Evolutionary conservation across 768 basidiomycete genomes (phyloP), one percentile per base, ranked within the genome.

Genomic region (Termitomyces sp.): DNA sequence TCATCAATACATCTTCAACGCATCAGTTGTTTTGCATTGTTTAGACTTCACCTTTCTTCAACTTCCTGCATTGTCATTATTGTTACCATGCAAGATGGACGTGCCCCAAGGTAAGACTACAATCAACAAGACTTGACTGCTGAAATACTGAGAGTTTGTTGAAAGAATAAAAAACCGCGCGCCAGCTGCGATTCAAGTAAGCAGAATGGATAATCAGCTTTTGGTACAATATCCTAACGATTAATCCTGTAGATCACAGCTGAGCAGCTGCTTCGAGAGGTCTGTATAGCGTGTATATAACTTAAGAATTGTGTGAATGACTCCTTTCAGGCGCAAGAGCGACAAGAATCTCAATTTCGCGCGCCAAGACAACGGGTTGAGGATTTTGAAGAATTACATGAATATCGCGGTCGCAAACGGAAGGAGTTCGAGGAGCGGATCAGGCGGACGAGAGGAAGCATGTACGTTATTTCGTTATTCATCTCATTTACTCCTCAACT

Each of bases 201-300:
- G 83, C 71, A 54, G 58, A 55, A 33, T 44, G 44, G 63, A 50
- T n/a, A n/a, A n/a, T 54, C 37, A 45, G 36, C 15, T 27, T 16
- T 33, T 11, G 53, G 22, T 24, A 27, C 41, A 46, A 9, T 36
- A 4, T 37, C 46, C 42, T 58, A 34, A 58, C 48, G 57, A 52
- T 60, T 63, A 61, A 55, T 50, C 61, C 52, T 48, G 49, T 74
- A 98, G 93, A 95, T 98, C 75, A 98, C 97, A 58, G 93, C 97
- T 15, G 97, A 98, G 75, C 97, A 99, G 75, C 87, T 99, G 45
- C 80, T 99, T 11, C 89, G 97, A 67, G 97, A 99, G 79, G 92
- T 91, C 70, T 49, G 74, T 27, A 57, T 39, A 44, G 4, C 8
- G 18, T 48, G 16, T 34, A 37, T 48, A 0, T 37, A 18, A 16